Evolutionary conservation across 768 basidiomycete genomes (phyloP).

Genomic region (Thelephora ganbajun): DNA sequence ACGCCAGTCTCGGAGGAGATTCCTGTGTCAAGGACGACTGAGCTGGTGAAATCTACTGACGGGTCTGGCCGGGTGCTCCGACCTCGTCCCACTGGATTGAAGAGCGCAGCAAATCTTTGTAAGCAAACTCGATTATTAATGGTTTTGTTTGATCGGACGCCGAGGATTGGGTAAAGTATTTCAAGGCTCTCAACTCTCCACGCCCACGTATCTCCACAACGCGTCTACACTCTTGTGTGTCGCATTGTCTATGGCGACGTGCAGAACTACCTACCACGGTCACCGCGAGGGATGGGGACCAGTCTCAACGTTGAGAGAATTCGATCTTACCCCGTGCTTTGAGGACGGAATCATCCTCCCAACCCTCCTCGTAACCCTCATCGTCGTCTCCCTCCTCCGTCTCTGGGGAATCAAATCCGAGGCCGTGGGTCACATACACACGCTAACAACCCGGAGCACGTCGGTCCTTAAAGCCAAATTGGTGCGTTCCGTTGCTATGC

Average conservation of each 20-base stretch:
- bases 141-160: no score
- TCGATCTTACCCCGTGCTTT: slow-evolving; percentile 73
- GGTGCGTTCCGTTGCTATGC: slow-evolving; percentile 27
- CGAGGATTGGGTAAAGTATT: no score
- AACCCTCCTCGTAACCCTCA: slow-evolving; percentile 29
- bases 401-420: slow-evolving; percentile 18
- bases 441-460: slow-evolving; percentile 32
- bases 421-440: slow-evolving; percentile 15
- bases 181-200: no score
- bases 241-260: slow-evolving; percentile 8
- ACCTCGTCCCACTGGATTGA: no score
- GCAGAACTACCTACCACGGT: slow-evolving; percentile 27
- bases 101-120: no score
- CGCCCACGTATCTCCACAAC: no score
- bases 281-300: slow-evolving; percentile 47
- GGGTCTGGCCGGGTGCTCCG: no score
- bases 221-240: no score
- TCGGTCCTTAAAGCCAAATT: slow-evolving; percentile 47
- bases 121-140: no score
- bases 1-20: no score
- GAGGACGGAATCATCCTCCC: slow-evolving; percentile 62
- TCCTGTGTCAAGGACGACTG: no score
- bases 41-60: no score
- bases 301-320: slow-evolving; percentile 42
- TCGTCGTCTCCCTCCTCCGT: slow-evolving; percentile 28